Conservation (phyloP, 2,329 filamentous ascomycete species). For the Myotisia sp. region DNA sequence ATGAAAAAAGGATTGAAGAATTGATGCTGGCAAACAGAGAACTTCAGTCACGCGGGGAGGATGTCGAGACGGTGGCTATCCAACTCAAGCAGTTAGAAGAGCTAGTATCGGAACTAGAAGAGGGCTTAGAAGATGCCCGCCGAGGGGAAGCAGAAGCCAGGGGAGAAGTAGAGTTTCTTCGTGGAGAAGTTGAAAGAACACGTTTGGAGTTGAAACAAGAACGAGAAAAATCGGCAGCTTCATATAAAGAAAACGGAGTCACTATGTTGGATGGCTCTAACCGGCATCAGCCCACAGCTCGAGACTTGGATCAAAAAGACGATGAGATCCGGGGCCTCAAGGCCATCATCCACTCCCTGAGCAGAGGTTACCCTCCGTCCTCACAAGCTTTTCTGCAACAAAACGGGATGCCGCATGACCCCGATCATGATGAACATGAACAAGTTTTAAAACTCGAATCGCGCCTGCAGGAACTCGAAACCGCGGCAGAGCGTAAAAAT, state of each 20-base stretch:
- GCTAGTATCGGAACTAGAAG: conserved; percentile 88
- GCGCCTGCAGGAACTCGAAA: conserved; percentile 65
- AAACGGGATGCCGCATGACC: conserved; percentile 19
- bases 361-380: conserved; percentile 42
- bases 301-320: conserved; percentile 83
- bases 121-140: conserved; percentile 86
- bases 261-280: conserved; percentile 10
- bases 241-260: conserved; percentile 39
- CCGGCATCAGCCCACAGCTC: conserved; percentile 33
- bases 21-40: conserved; percentile 72
- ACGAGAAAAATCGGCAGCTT: conserved; percentile 61
- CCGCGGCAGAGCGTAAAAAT: conserved; percentile 56
- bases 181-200: conserved; percentile 86
- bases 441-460: conserved; percentile 56
- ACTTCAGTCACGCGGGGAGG: conserved; percentile 65
- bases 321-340: conserved; percentile 95
- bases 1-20: conserved; percentile 49
- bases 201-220: conserved; percentile 77
- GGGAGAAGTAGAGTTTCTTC: conserved; percentile 86
- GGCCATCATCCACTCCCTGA: conserved; percentile 92
- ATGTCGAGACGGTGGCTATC: conserved; percentile 78
- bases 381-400: conserved; percentile 15
- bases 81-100: conserved; percentile 94
- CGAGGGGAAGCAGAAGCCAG: conserved; percentile 89
- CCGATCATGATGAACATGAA: conserved; percentile 41